These are phyloP conservation scores for Rhodotorula paludigena DNA, from an alignment of 768 basidiomycete species.

Conservation along the genomic window DNA sequence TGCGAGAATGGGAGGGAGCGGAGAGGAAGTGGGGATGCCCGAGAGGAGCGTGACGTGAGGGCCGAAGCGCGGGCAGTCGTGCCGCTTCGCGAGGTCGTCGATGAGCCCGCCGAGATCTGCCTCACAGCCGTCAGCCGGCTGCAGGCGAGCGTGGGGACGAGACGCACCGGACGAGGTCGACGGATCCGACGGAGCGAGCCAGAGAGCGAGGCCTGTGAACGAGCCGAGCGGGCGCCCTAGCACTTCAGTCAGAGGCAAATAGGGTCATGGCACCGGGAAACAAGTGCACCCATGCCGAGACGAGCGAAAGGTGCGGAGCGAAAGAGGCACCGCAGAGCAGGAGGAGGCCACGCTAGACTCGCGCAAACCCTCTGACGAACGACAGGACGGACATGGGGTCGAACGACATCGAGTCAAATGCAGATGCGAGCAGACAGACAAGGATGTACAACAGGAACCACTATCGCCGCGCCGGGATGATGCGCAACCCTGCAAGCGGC, in stretches of 20 bases:
- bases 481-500: neutral
- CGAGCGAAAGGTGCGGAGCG: too few species aligned
- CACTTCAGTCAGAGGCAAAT: neutral
- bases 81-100: neutral
- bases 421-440: too few species aligned
- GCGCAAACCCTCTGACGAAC: too few species aligned
- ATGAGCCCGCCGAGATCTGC: slow-evolving; percentile 5
- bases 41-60: slow-evolving; percentile 31
- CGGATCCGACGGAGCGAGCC: slow-evolving; percentile 5
- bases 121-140: neutral
- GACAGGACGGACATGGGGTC: too few species aligned
- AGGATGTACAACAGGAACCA: too few species aligned
- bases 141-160: neutral
- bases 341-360: too few species aligned
- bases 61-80: neutral
- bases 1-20: neutral
- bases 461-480: slow-evolving; percentile 7
- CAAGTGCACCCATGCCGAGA: neutral
- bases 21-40: neutral
- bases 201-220: slow-evolving; percentile 19
- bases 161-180: neutral
- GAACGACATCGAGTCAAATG: too few species aligned
- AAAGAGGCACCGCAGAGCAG: too few species aligned
- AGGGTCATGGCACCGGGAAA: accelerated
- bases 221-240: neutral